These are phyloP conservation scores for Turnera subulata DNA, from an alignment of 345 rosid genomes.

Conservation along the genomic window DNA sequence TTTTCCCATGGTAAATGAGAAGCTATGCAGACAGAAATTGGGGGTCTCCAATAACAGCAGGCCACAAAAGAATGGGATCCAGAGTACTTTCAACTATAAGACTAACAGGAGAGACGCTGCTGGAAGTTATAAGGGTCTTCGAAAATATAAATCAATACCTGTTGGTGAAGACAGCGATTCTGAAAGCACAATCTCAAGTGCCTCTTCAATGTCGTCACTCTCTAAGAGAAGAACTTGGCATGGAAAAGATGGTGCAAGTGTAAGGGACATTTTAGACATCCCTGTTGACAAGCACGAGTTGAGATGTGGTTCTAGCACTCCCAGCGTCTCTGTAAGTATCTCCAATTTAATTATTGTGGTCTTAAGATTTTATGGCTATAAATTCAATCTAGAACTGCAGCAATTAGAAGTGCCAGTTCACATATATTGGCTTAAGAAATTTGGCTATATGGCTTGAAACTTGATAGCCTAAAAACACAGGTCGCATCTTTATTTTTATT, in stretches of 20 bases:
- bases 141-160: constrained; percentile 18
- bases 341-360: neutral
- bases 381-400: no score
- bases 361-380: no score
- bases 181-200: constrained; percentile 32
- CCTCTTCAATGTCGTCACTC: constrained; percentile 13
- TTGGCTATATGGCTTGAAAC: no score
- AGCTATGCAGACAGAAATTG: neutral
- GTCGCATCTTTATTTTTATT: no score
- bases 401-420: no score
- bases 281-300: constrained; percentile 27
- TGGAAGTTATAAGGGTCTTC: constrained; percentile 11
- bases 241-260: constrained; percentile 22
- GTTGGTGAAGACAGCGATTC: constrained; percentile 34
- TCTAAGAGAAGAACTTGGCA: constrained; percentile 50
- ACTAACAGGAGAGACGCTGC: constrained; percentile 9
- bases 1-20: neutral
- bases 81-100: constrained; percentile 10
- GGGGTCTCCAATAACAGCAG: neutral
- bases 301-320: constrained; percentile 18
- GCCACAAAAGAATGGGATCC: constrained; percentile 4
- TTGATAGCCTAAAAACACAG: no score
- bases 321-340: constrained; percentile 26
- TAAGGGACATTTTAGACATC: constrained; percentile 27
- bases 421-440: no score